Percentiles rank a stretch among this genome's conserved stretches.
phyloP scores from a whole-genome alignment of 139 green algal species.

The Chlorella vulgaris region DNA sequence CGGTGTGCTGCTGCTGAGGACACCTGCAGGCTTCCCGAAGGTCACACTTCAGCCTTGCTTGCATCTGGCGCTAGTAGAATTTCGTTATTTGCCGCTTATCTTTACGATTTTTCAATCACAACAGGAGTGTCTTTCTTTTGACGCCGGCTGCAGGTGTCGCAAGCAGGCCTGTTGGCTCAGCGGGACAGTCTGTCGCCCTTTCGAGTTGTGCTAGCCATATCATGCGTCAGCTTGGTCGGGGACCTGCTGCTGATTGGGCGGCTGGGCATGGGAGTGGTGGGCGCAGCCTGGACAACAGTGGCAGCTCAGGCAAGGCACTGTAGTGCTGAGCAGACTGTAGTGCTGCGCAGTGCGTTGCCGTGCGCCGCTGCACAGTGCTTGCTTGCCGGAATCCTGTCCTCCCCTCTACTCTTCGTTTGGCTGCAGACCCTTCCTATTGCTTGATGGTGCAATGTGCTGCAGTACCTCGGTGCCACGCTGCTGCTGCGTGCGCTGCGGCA shows the following conservation, averaged over 20 bases:
- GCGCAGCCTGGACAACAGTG: constrained; percentile 69
- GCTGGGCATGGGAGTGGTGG: constrained; percentile 59
- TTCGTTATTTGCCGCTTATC: no score
- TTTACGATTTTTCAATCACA: no score
- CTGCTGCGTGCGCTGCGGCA: constrained; percentile 33
- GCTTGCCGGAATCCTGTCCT: neutral
- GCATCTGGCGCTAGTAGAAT: no score
- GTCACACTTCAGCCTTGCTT: no score
- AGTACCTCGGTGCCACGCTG: constrained; percentile 44
- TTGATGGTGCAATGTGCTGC: neutral
- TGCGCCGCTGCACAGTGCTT: neutral
- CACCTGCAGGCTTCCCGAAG: neutral
- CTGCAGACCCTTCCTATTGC: neutral
- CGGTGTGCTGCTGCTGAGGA: neutral
- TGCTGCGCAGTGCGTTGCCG: no score
- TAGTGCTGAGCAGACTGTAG: no score
- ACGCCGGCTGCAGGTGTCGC: constrained; percentile 31
- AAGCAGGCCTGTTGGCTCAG: constrained; percentile 51
- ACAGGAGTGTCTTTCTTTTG: no score
- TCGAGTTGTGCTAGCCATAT: constrained; percentile 53
- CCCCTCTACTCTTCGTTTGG: neutral
- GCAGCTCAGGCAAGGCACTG: constrained; percentile 49
- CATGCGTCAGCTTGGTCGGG: constrained; percentile 56
- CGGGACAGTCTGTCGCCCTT: constrained; percentile 62
- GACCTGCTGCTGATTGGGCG: constrained; percentile 67